Conservation (phyloP, 257 asterid species). For the Cinchona pubescens region DNA sequence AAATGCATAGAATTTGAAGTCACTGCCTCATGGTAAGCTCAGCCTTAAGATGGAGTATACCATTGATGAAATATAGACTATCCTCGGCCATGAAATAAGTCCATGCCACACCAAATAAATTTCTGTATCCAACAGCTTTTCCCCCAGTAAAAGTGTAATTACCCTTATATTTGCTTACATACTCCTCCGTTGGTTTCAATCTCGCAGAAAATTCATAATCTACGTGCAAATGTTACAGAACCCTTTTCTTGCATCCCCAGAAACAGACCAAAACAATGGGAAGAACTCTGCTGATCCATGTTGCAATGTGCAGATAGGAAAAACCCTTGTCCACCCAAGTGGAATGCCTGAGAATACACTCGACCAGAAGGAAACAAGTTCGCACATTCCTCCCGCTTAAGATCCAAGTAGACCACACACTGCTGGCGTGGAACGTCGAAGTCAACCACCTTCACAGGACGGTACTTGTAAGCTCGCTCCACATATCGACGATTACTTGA, state of each 20-base stretch:
- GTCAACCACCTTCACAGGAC: constrained; percentile 81
- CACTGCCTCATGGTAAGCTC: constrained; percentile 72
- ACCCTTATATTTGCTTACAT: constrained; percentile 72
- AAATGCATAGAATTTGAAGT: not conserved
- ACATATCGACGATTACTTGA: constrained; percentile 54
- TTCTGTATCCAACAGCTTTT: constrained; percentile 86
- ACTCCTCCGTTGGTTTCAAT: constrained; percentile 75
- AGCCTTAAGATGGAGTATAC: constrained; percentile 73
- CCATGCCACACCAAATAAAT: constrained; percentile 75
- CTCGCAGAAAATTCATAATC: constrained; percentile 89
- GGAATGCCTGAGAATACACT: constrained; percentile 89
- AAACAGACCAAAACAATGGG: constrained; percentile 84
- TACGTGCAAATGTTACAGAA: constrained; percentile 65
- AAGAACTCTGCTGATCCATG: constrained; percentile 88
- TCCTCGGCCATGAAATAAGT: constrained; percentile 79
- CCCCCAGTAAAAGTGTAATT: constrained; percentile 86
- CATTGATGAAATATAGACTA: constrained; percentile 63
- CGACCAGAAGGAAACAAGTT: constrained; percentile 74
- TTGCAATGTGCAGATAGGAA: constrained; percentile 90
- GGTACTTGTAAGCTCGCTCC: constrained; percentile 81
- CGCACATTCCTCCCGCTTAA: constrained; percentile 70
- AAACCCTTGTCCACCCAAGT: constrained; percentile 90
- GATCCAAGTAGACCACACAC: constrained; percentile 84
- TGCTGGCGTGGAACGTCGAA: constrained; percentile 82
- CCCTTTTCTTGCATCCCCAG: constrained; percentile 97